A percentile compares a stretch with the other conserved stretches of the same genome.
Evolutionary conservation across 2,329 filamentous ascomycete genomes (phyloP).

Genomic region (Colletotrichum sp.): DNA sequence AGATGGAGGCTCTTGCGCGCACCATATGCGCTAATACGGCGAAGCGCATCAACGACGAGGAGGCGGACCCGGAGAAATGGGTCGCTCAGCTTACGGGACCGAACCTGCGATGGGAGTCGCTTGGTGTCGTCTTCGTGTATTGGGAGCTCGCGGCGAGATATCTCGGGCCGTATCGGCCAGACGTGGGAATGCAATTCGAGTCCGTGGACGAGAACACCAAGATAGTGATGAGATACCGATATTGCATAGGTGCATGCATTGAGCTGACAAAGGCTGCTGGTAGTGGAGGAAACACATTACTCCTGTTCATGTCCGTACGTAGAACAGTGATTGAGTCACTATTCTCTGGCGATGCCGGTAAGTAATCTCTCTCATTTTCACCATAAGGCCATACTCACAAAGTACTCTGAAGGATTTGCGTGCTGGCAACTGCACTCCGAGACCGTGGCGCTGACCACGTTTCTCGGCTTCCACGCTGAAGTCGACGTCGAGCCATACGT

Average conservation of each 20-base stretch:
- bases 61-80: conserved; percentile 40
- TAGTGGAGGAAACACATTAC: conserved; percentile 31
- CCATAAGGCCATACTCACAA: neutral
- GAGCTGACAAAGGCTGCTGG: conserved; percentile 32
- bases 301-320: conserved; percentile 34
- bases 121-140: conserved; percentile 41
- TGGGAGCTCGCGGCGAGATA: conserved; percentile 20
- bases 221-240: conserved; percentile 23
- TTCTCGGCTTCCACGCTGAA: conserved; percentile 28
- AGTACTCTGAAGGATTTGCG: neutral
- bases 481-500: conserved; percentile 19
- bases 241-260: conserved; percentile 22
- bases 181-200: neutral
- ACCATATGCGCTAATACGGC: conserved; percentile 42
- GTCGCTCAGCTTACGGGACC: conserved; percentile 40
- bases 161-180: conserved; percentile 5
- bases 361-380: neutral
- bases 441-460: conserved; percentile 29
- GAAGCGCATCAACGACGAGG: conserved; percentile 37
- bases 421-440: conserved; percentile 32
- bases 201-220: conserved; percentile 4
- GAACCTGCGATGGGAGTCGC: conserved; percentile 47
- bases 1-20: conserved; percentile 40
- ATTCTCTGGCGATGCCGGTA: conserved; percentile 38
- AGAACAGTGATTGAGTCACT: conserved; percentile 36